Base-by-base conservation (phyloP, 106 monocot genomes). In the Dioscorea dumetorum region DNA sequence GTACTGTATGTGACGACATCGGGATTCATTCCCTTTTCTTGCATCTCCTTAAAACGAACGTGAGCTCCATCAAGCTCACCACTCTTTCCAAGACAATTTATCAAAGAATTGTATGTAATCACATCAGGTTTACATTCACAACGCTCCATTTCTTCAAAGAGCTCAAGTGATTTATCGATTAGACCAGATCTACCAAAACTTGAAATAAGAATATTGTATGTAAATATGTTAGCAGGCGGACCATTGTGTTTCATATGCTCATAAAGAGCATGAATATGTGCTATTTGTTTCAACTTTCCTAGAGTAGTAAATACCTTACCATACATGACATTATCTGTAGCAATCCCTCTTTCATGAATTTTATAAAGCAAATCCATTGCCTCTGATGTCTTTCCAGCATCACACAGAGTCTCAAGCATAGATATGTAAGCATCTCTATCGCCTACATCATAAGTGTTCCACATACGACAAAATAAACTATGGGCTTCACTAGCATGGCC, bases 1-100 rank as follows among this genome's bases (percentile, higher is more conserved):
- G 81, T 93, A 73, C 93, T 99, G 54, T 93, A 99, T 23, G 93
- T 93, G 57, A 93, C 35, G 41, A 99, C 93, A 83, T 93, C 99
- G 28, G 93, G 93, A 63, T 79, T 83, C 64, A 93, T 62, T 48
- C 99, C 99, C 74, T 80, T 93, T 68, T 99, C 87, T 60, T 90
- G 90, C 93, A 99, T 99, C 75, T 99, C 99, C 77, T 85, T 87
- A 67, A 90, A 93, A 49, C 70, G 80, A 74, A 93, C 79, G 69
- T 90, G 88, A 53, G 99, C 99, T 81, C 93, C 99, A 84, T 99
- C 93, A 21, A 99, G 75, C 17, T 93, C 77, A 67, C 90, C 93
- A 81, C 82, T 83, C 73, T 99, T 93, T 17, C 93, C 90, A 60
- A 93, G 81, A 64, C 82, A 81, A 66, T 93, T 90, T 74, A 99